phyloP scores from a whole-genome alignment of 2,329 filamentous ascomycete genomes.

The Calonectria pseudoturangicola region DNA sequence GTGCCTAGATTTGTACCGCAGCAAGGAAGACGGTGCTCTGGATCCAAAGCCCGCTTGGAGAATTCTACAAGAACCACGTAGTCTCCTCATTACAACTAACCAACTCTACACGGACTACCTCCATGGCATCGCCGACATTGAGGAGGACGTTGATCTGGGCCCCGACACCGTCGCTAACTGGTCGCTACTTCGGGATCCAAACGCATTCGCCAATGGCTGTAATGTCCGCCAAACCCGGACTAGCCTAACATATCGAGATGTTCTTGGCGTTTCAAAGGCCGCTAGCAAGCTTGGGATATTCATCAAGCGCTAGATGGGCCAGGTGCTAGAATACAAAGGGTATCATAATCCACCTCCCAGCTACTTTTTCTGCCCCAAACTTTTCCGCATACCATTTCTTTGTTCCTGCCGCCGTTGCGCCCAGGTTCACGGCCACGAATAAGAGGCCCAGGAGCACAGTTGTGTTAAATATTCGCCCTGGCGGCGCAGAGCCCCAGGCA shows the following conservation, averaged over 20 bases:
- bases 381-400: conserved; percentile 85
- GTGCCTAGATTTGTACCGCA: conserved; percentile 85
- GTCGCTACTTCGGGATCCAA: conserved; percentile 74
- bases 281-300: conserved; percentile 79
- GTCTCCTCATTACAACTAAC: conserved; percentile 83
- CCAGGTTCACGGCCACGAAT: conserved; percentile 88
- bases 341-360: conserved; percentile 83
- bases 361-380: conserved; percentile 81
- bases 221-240: conserved; percentile 77
- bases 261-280: conserved; percentile 85
- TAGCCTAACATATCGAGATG: conserved; percentile 90
- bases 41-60: conserved; percentile 70
- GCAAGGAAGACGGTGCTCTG: conserved; percentile 76
- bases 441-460: conserved; percentile 81
- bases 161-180: conserved; percentile 82
- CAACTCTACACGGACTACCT: conserved; percentile 81
- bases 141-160: conserved; percentile 79
- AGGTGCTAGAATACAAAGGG: conserved; percentile 76
- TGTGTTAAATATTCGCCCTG: conserved; percentile 79
- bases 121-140: conserved; percentile 82
- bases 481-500: conserved; percentile 82
- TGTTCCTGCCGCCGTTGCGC: conserved; percentile 86
- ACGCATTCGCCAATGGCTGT: conserved; percentile 68
- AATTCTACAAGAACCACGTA: conserved; percentile 89
- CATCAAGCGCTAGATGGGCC: conserved; percentile 59